phyloP scores from a whole-genome alignment of 495 filamentous ascomycete genomes.

The Penicillium bovifimosum region DNA sequence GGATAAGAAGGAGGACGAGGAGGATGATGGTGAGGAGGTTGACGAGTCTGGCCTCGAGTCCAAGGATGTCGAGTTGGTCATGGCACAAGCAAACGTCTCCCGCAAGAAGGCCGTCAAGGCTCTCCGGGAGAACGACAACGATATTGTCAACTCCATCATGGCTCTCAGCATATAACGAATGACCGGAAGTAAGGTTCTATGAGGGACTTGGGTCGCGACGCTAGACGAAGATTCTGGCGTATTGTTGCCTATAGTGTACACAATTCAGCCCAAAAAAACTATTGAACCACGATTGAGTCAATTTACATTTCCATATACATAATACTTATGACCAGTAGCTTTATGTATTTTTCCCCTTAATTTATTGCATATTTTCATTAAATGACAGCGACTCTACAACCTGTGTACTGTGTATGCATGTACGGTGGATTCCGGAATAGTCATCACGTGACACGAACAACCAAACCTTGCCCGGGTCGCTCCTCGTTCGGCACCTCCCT shows the following conservation, averaged over 20 bases:
- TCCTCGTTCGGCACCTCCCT: slow-evolving; percentile 38
- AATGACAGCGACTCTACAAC: background rate
- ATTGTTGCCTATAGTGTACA: slow-evolving; percentile 36
- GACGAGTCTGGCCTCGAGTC: slow-evolving; percentile 90
- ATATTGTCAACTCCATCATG: slow-evolving; percentile 99
- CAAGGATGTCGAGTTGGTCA: slow-evolving; percentile 99
- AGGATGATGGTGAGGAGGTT: slow-evolving; percentile 93
- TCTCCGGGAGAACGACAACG: slow-evolving; percentile 97
- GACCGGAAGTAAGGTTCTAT: slow-evolving; percentile 13
- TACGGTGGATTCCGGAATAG: slow-evolving; percentile 27
- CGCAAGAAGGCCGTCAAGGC: slow-evolving; percentile 98
- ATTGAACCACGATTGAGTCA: slow-evolving; percentile 24
- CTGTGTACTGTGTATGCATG: background rate
- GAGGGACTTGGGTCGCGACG: slow-evolving; percentile 32
- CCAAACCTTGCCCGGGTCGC: slow-evolving; percentile 46
- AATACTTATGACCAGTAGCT: background rate
- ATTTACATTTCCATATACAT: background rate
- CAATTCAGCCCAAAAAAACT: slow-evolving; percentile 37
- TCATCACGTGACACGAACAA: slow-evolving; percentile 40
- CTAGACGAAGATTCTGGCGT: slow-evolving; percentile 25
- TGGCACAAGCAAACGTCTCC: slow-evolving; percentile 93
- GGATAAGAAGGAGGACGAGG: slow-evolving; percentile 79
- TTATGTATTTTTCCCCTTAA: too few relatives aligned
- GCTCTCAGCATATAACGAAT: slow-evolving; percentile 81
- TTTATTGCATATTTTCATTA: background rate